These are phyloP conservation scores for Russula vinacea DNA, from an alignment of 768 basidiomycete species.

Conservation along the genomic window DNA sequence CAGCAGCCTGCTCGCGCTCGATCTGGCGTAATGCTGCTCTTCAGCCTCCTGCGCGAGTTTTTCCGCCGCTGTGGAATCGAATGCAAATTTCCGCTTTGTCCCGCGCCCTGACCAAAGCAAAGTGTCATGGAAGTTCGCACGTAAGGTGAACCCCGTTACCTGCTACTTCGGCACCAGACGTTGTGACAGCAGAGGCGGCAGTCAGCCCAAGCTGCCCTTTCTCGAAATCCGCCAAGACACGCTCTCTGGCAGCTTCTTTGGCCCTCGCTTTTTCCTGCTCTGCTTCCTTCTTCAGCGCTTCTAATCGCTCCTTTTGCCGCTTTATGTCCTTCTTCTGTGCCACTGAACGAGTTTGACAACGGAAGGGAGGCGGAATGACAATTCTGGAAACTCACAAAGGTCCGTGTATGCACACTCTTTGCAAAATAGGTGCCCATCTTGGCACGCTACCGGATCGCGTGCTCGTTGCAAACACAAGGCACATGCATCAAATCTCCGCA, in stretches of 20 bases:
- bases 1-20: slow-evolving; percentile 80
- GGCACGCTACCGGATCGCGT: slow-evolving; percentile 78
- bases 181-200: slow-evolving; percentile 41
- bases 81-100: slow-evolving; percentile 82
- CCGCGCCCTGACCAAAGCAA: slow-evolving; percentile 45
- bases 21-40: slow-evolving; percentile 81
- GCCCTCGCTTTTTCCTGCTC: slow-evolving; percentile 73
- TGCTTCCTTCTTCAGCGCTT: slow-evolving; percentile 70
- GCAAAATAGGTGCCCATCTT: slow-evolving; percentile 90
- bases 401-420: slow-evolving; percentile 91
- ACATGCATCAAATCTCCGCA: slow-evolving; percentile 90
- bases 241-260: slow-evolving; percentile 73
- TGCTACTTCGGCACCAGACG: slow-evolving; percentile 41
- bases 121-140: not conserved
- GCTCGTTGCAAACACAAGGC: slow-evolving; percentile 82
- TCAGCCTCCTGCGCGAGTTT: slow-evolving; percentile 76
- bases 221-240: slow-evolving; percentile 89
- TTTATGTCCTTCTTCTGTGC: slow-evolving; percentile 92
- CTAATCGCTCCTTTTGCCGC: slow-evolving; percentile 78
- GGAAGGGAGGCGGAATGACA: not conserved
- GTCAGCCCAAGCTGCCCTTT: slow-evolving; percentile 75
- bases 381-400: slow-evolving; percentile 51
- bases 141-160: slow-evolving; percentile 37
- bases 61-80: slow-evolving; percentile 71
- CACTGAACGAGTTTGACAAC: slow-evolving; percentile 45